phyloP scores from a whole-genome alignment of 805 yeast species.

The Jamesozyma hellenica region DNA sequence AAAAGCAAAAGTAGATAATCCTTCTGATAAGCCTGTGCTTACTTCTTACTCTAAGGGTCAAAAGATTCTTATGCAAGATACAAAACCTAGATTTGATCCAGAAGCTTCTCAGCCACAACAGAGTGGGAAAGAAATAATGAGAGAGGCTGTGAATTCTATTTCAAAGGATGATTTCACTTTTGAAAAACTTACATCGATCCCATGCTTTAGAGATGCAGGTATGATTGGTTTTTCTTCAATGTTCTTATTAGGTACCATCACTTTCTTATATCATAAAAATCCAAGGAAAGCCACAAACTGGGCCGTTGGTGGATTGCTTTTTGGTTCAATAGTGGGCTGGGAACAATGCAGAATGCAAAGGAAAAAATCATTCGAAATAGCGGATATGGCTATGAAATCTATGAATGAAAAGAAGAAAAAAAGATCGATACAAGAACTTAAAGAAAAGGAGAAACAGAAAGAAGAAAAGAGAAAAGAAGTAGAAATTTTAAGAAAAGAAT shows the following conservation, averaged over 20 bases:
- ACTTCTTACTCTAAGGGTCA: slow-evolving; percentile 28
- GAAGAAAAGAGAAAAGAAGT: slow-evolving; percentile 6
- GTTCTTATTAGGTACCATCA: slow-evolving; percentile 59
- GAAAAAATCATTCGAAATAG: slow-evolving; percentile 53
- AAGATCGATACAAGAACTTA: slow-evolving; percentile 28
- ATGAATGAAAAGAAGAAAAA: slow-evolving; percentile 25
- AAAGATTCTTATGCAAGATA: slow-evolving; percentile 32
- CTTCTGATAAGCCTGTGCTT: slow-evolving; percentile 1
- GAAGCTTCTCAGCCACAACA: slow-evolving; percentile 12
- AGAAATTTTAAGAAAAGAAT: slow-evolving; percentile 14
- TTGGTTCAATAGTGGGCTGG: slow-evolving; percentile 83
- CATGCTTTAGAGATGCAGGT: slow-evolving; percentile 75
- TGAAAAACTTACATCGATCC: slow-evolving; percentile 45
- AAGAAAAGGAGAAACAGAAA: slow-evolving; percentile 9
- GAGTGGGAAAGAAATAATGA: slow-evolving; percentile 23
- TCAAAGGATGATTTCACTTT: slow-evolving; percentile 42
- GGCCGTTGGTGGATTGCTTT: slow-evolving; percentile 68
- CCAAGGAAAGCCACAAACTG: slow-evolving; percentile 61
- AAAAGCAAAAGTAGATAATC: neutral
- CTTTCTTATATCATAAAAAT: slow-evolving; percentile 56
- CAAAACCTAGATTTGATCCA: slow-evolving; percentile 31
- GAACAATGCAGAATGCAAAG: slow-evolving; percentile 79
- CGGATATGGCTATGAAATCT: slow-evolving; percentile 55
- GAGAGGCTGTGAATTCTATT: slow-evolving; percentile 35
- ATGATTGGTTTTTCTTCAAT: slow-evolving; percentile 51